Percentiles rank a stretch among this genome's conserved stretches.
phyloP scores from a whole-genome alignment of 164 flowering plant genomes.

The Buxus sempervirens region DNA sequence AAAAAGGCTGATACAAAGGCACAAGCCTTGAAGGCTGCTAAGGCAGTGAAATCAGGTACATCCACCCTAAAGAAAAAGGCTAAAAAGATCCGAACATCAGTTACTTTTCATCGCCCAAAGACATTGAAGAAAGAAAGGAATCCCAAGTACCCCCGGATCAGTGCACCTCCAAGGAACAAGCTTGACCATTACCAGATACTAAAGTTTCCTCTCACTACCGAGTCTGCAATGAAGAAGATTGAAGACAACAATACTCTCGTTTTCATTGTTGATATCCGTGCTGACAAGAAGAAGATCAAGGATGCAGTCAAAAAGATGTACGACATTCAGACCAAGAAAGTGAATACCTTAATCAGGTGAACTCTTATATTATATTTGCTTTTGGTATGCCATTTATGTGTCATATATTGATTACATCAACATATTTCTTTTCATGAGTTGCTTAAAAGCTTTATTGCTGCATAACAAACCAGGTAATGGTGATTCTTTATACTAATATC shows the following conservation, averaged over 20 bases:
- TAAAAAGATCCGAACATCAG: slow-evolving; percentile 68
- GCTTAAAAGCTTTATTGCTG: too few relatives aligned
- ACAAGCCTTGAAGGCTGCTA: slow-evolving; percentile 72
- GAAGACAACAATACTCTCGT: slow-evolving; percentile 85
- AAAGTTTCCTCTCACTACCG: slow-evolving; percentile 70
- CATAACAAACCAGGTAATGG: too few relatives aligned
- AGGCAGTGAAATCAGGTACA: slow-evolving; percentile 62
- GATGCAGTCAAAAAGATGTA: slow-evolving; percentile 84
- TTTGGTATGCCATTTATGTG: too few relatives aligned
- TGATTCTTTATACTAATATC: too few relatives aligned
- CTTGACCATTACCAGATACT: slow-evolving; percentile 79
- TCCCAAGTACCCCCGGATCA: slow-evolving; percentile 77
- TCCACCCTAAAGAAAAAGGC: slow-evolving; percentile 54
- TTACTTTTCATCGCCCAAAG: slow-evolving; percentile 77
- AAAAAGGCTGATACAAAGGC: slow-evolving; percentile 72
- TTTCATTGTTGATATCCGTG: slow-evolving; percentile 80
- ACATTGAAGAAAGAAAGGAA: slow-evolving; percentile 65
- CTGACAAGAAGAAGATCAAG: slow-evolving; percentile 84
- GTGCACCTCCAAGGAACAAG: slow-evolving; percentile 76
- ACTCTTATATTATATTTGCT: too few relatives aligned
- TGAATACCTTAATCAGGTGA: slow-evolving; percentile 79
- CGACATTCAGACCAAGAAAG: slow-evolving; percentile 84
- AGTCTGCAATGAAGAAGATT: slow-evolving; percentile 78
- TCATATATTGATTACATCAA: too few relatives aligned
- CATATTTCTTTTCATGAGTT: too few relatives aligned